Conservation (phyloP, 768 basidiomycete species). For the Suillus subluteus region DNA sequence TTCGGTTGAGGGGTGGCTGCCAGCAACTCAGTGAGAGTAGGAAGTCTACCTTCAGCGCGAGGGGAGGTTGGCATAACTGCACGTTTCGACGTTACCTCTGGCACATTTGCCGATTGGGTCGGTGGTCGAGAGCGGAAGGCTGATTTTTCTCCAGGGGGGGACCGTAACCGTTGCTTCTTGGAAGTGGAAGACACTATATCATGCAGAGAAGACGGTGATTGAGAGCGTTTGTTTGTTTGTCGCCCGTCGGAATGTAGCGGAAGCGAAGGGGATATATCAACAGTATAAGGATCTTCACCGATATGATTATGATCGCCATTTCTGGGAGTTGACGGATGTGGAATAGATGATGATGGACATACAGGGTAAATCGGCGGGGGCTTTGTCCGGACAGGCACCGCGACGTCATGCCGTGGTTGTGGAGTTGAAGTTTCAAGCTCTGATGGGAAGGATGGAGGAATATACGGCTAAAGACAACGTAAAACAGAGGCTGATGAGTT, state of each 20-base stretch:
- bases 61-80: not conserved
- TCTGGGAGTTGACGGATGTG: constrained; percentile 26
- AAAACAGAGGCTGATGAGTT: constrained; percentile 20
- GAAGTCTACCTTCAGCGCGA: constrained; percentile 12
- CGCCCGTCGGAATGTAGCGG: constrained; percentile 20
- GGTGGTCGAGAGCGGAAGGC: constrained; percentile 5
- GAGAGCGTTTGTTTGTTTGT: constrained; percentile 33
- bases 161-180: constrained; percentile 26
- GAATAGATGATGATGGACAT: constrained; percentile 28
- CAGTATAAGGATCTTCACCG: constrained; percentile 13
- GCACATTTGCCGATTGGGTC: constrained; percentile 16
- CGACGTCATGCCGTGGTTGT: constrained; percentile 21
- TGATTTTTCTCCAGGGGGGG: not conserved
- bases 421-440: constrained; percentile 60
- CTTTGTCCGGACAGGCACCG: constrained; percentile 39
- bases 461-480: constrained; percentile 39
- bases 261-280: constrained; percentile 19
- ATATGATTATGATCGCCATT: constrained; percentile 19
- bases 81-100: constrained; percentile 18
- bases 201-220: constrained; percentile 33
- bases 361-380: constrained; percentile 44
- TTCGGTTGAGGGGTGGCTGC: not conserved
- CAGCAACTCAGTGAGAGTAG: constrained; percentile 5
- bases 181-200: constrained; percentile 17
- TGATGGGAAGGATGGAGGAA: constrained; percentile 60